Percentiles rank a stretch among this genome's conserved stretches.
phyloP scores from a whole-genome alignment of 495 filamentous ascomycete species.

The Aspergillus saccharolyticus region DNA sequence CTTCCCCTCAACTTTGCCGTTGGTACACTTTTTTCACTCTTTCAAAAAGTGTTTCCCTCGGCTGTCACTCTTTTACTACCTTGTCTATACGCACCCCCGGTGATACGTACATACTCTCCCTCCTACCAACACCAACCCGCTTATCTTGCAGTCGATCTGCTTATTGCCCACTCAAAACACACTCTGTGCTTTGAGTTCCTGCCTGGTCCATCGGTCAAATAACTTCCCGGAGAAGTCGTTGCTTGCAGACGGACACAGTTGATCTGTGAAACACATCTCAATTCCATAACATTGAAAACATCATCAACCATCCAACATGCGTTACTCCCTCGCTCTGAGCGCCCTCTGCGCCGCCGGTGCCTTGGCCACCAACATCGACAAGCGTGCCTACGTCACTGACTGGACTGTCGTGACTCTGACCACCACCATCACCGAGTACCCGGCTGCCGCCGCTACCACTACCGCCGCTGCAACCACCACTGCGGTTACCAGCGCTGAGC shows the following conservation, averaged over 20 bases:
- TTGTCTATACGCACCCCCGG: constrained; percentile 15
- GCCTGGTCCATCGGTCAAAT: constrained; percentile 13
- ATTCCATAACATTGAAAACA: constrained; percentile 7
- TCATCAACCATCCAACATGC: constrained; percentile 52
- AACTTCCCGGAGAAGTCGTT: constrained; percentile 43
- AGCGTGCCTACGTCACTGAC: constrained; percentile 51
- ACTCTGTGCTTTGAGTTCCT: not conserved
- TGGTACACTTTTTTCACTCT: constrained; percentile 32
- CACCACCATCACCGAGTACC: constrained; percentile 53
- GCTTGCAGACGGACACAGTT: constrained; percentile 20
- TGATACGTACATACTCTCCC: constrained; percentile 16
- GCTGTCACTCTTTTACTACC: constrained; percentile 38
- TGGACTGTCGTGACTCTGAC: constrained; percentile 56
- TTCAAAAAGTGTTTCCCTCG: constrained; percentile 33
- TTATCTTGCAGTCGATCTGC: constrained; percentile 40
- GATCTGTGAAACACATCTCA: constrained; percentile 24
- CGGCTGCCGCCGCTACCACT: constrained; percentile 16
- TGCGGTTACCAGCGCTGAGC: constrained; percentile 7
- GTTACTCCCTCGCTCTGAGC: constrained; percentile 57
- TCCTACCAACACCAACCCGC: constrained; percentile 8
- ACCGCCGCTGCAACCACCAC: constrained; percentile 8
- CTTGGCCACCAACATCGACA: constrained; percentile 51
- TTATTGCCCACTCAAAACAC: constrained; percentile 9
- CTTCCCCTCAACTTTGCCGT: constrained; percentile 18
- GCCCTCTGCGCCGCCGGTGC: constrained; percentile 58